A percentile compares a stretch with the other conserved stretches of the same genome.
Conservation (phyloP, 2,329 filamentous ascomycete genomes). For the Penicillium sp. region DNA sequence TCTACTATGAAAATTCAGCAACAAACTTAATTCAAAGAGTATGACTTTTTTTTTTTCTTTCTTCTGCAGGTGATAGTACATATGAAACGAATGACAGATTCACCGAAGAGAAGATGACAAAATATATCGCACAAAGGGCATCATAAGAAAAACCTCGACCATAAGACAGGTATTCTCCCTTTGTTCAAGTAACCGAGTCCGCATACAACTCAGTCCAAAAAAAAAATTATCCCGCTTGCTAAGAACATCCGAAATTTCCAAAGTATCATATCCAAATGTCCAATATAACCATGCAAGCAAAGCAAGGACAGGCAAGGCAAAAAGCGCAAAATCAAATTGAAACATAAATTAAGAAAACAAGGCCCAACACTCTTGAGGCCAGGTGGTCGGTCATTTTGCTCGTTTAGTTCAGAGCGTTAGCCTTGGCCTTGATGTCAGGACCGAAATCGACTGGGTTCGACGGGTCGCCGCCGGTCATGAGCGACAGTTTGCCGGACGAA, state of each 20-base stretch:
- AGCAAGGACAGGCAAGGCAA: background rate
- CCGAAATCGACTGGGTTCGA: constrained; percentile 30
- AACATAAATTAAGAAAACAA: background rate
- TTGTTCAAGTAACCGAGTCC: background rate
- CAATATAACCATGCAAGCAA: background rate
- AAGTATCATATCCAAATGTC: background rate
- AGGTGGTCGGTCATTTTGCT: background rate
- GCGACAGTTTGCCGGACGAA: constrained; percentile 26
- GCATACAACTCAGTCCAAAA: background rate
- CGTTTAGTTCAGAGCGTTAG: constrained; percentile 13
- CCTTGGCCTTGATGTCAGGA: constrained; percentile 26
- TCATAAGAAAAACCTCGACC: background rate
- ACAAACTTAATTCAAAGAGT: background rate
- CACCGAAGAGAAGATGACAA: background rate
- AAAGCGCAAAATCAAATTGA: background rate
- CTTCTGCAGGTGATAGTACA: background rate
- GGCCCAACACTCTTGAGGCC: background rate
- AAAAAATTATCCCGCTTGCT: background rate
- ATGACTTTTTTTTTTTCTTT: background rate
- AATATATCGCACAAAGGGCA: background rate
- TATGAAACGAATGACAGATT: background rate
- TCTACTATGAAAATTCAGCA: too few relatives aligned
- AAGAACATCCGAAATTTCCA: background rate
- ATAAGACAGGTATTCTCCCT: background rate
- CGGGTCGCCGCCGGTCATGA: constrained; percentile 31